Percentiles rank a stretch among this genome's conserved stretches.
Evolutionary conservation across 306 rosid species (phyloP).

Genomic region (Rosa lucieae): DNA sequence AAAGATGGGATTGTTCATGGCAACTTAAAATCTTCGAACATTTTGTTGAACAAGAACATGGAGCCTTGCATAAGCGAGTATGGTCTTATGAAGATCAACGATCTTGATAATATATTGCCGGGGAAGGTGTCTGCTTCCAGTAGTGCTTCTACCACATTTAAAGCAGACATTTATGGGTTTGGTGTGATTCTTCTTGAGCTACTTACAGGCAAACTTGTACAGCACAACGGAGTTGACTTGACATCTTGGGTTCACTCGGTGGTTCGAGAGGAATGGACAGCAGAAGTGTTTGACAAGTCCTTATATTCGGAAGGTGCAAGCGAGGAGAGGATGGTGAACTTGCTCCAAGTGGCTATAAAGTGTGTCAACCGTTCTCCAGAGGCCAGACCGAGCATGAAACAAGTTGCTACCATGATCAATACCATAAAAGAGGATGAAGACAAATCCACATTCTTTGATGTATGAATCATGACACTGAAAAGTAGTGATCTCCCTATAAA

Average conservation of each 20-base stretch:
- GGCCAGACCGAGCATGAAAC: slow-evolving; percentile 71
- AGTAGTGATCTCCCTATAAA: neutral
- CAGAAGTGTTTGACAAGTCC: slow-evolving; percentile 70
- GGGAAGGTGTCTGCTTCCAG: slow-evolving; percentile 15
- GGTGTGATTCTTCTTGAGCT: slow-evolving; percentile 84
- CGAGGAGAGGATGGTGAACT: slow-evolving; percentile 76
- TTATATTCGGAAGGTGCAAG: slow-evolving; percentile 61
- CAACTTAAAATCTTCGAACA: slow-evolving; percentile 76
- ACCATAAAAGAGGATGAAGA: slow-evolving; percentile 77
- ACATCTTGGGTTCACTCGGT: slow-evolving; percentile 81
- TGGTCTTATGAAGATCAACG: slow-evolving; percentile 48
- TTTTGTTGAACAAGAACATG: slow-evolving; percentile 62
- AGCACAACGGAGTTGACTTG: slow-evolving; percentile 59
- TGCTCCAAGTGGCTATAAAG: slow-evolving; percentile 80
- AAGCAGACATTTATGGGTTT: slow-evolving; percentile 63
- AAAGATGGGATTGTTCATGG: slow-evolving; percentile 70
- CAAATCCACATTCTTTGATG: slow-evolving; percentile 43
- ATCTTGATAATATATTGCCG: slow-evolving; percentile 24
- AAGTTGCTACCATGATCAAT: slow-evolving; percentile 63
- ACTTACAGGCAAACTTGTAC: slow-evolving; percentile 70
- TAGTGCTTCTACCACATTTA: slow-evolving; percentile 25
- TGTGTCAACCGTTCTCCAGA: slow-evolving; percentile 55
- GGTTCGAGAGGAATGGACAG: slow-evolving; percentile 86
- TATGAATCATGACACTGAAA: neutral
- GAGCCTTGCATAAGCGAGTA: slow-evolving; percentile 76